Evolutionary conservation across 2,329 filamentous ascomycete species (phyloP).

Genomic region (Apiospora hydei): DNA sequence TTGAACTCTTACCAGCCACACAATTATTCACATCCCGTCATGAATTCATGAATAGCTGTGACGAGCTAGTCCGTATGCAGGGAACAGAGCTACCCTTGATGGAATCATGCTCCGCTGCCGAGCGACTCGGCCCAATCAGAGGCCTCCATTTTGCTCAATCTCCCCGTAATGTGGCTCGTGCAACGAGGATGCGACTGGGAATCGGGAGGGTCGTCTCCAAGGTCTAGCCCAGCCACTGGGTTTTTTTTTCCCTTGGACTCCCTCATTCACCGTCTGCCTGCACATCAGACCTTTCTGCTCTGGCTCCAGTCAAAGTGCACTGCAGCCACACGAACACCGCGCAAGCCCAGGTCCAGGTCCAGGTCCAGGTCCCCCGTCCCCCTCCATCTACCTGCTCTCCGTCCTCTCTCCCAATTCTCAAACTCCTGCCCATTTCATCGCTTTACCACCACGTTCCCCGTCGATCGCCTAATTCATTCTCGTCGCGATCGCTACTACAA

Average conservation of each 20-base stretch:
- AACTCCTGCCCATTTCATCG: conserved; percentile 16
- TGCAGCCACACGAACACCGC: conserved; percentile 14
- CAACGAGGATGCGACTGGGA: background rate
- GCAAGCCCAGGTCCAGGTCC: conserved; percentile 8
- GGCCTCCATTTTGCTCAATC: background rate
- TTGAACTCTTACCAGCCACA: conserved; percentile 11
- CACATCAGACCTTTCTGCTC: background rate
- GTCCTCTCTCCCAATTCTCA: conserved; percentile 20
- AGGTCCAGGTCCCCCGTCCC: background rate
- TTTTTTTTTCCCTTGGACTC: background rate
- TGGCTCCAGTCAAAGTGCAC: background rate
- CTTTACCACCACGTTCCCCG: conserved; percentile 1
- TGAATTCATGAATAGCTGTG: background rate
- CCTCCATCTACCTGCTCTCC: conserved; percentile 18
- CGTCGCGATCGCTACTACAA: conserved; percentile 13
- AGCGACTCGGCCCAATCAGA: background rate
- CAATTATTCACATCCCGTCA: background rate
- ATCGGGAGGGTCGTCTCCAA: background rate
- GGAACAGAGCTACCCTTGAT: conserved; percentile 16
- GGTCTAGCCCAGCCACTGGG: conserved; percentile 2
- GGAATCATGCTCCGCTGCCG: conserved; percentile 3
- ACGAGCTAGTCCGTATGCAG: conserved; percentile 11
- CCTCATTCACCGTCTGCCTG: conserved; percentile 5
- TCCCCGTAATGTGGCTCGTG: conserved; percentile 22
- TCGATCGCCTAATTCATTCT: conserved; percentile 6